Conservation (phyloP, 768 basidiomycete species). For the Lepiota brunneoincarnata region DNA sequence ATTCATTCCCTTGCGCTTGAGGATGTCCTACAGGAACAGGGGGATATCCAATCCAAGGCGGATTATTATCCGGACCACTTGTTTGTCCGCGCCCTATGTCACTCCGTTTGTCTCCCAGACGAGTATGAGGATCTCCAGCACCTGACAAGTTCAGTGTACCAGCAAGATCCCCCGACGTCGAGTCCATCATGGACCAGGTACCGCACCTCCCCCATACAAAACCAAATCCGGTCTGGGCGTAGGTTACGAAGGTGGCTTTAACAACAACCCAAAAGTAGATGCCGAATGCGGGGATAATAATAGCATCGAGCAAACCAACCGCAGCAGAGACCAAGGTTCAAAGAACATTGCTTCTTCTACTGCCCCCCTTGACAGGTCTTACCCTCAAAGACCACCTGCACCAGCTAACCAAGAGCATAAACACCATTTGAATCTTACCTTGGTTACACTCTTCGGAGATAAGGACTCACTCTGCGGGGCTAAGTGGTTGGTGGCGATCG, state of each 20-base stretch:
- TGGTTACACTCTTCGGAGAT: not conserved
- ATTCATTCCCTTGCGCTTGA: constrained; percentile 66
- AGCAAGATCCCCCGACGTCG: not conserved
- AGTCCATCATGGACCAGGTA: not conserved
- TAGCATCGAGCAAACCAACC: not conserved
- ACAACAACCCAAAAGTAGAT: not conserved
- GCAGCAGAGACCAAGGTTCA: not conserved
- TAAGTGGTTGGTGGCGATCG: constrained; percentile 24
- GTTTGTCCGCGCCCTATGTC: constrained; percentile 58
- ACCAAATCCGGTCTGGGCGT: not conserved
- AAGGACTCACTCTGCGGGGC: constrained; percentile 17
- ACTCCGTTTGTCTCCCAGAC: constrained; percentile 30
- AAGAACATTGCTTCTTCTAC: not conserved
- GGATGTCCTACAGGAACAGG: constrained; percentile 56
- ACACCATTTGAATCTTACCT: not conserved
- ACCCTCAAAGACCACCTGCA: not conserved
- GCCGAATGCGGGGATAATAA: not conserved
- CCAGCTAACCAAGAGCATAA: not conserved
- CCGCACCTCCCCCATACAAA: not conserved
- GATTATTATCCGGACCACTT: constrained; percentile 55
- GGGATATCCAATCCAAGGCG: constrained; percentile 45
- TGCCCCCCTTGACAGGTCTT: not conserved
- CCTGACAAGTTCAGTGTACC: not conserved
- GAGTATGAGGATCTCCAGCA: not conserved
- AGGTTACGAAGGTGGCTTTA: not conserved